phyloP scores from a whole-genome alignment of 1,284 basidiomycete species.

The Naganishia sp. region DNA sequence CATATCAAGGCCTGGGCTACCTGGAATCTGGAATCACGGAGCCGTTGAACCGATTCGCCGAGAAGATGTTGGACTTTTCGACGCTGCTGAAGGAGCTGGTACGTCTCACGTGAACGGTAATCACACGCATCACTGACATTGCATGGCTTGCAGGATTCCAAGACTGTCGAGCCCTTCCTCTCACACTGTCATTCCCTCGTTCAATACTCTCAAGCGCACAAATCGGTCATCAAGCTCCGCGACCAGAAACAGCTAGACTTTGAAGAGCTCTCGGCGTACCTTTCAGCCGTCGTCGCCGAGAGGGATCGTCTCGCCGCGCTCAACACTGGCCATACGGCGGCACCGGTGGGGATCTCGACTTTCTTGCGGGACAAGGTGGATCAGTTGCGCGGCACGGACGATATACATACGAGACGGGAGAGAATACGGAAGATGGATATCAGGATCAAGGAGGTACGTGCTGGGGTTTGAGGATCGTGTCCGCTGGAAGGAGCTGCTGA shows the following conservation, averaged over 20 bases:
- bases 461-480: neutral
- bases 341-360: constrained; percentile 71
- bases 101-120: constrained; percentile 41
- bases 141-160: constrained; percentile 65
- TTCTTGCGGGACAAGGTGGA: constrained; percentile 96
- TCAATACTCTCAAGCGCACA: constrained; percentile 84
- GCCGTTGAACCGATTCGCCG: constrained; percentile 91
- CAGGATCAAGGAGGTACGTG: constrained; percentile 87
- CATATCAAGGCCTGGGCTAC: constrained; percentile 94
- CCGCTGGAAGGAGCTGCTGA: neutral
- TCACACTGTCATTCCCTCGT: constrained; percentile 84
- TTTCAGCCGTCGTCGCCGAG: constrained; percentile 85
- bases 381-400: constrained; percentile 84
- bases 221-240: constrained; percentile 85
- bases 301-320: constrained; percentile 86
- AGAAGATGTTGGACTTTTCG: constrained; percentile 89
- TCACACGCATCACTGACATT: neutral
- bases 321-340: constrained; percentile 59
- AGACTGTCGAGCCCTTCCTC: constrained; percentile 82
- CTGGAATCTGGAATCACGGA: constrained; percentile 98
- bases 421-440: constrained; percentile 87
- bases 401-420: constrained; percentile 81
- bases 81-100: constrained; percentile 79
- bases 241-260: constrained; percentile 99
- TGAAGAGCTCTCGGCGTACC: constrained; percentile 93